Conservation (phyloP, 2,329 filamentous ascomycete genomes). For the Fusarium secorum region DNA sequence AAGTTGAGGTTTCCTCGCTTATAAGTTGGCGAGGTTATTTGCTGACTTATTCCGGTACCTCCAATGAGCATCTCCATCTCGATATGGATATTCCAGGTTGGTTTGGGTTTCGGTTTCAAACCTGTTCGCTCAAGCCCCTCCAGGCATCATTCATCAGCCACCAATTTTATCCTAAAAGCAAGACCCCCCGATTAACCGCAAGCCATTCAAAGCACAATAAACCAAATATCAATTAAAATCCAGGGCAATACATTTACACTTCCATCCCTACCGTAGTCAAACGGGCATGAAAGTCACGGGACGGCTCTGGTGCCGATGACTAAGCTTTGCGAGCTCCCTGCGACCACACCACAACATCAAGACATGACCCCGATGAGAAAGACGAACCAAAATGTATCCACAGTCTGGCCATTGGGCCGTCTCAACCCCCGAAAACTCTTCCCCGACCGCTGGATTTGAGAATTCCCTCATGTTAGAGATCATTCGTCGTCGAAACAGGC, state of each 20-base stretch:
- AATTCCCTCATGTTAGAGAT: slow-evolving; percentile 16
- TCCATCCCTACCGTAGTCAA: neutral
- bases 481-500: neutral
- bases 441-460: slow-evolving; percentile 13
- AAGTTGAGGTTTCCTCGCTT: neutral
- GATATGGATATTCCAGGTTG: neutral
- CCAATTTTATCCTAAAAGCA: neutral
- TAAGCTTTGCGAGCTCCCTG: slow-evolving; percentile 32
- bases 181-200: neutral
- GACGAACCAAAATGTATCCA: slow-evolving; percentile 37
- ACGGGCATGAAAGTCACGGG: neutral
- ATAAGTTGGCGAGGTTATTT: slow-evolving; percentile 1
- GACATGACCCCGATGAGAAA: slow-evolving; percentile 37
- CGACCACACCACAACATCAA: slow-evolving; percentile 40
- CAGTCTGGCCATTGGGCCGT: slow-evolving; percentile 40
- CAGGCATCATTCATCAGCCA: slow-evolving; percentile 6
- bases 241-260: neutral
- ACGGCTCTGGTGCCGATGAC: slow-evolving; percentile 23
- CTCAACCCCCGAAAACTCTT: slow-evolving; percentile 31
- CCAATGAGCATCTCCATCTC: slow-evolving; percentile 6
- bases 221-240: neutral
- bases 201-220: neutral
- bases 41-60: neutral
- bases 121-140: slow-evolving; percentile 1
- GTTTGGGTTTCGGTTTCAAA: slow-evolving; percentile 21